phyloP scores from a whole-genome alignment of 352 stramenopile species.

The Phytophthora multivora region DNA sequence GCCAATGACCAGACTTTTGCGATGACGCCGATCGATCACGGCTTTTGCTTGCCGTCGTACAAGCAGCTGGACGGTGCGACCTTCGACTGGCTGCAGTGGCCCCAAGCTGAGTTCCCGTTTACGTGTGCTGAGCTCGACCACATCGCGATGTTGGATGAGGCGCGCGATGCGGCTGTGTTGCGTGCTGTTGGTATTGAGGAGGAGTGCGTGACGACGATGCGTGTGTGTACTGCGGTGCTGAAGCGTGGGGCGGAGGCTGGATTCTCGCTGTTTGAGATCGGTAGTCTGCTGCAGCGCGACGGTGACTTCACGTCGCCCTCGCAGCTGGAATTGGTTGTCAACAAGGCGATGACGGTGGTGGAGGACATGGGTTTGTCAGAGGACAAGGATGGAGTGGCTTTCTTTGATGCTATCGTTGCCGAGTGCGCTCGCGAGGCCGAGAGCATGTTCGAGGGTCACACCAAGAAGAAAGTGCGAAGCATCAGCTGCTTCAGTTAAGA shows the following conservation, averaged over 20 bases:
- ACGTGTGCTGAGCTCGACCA: conserved; percentile 75
- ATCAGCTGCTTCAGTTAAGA: conserved; percentile 87
- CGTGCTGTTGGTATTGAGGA: conserved; percentile 79
- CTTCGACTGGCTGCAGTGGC: conserved; percentile 90
- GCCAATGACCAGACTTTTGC: conserved; percentile 67
- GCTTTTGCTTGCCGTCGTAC: conserved; percentile 86
- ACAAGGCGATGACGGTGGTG: conserved; percentile 42
- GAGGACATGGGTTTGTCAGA: conserved; percentile 39
- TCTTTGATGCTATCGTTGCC: conserved; percentile 63
- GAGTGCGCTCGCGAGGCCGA: conserved; percentile 43
- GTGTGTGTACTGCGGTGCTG: conserved; percentile 76
- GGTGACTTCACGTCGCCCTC: conserved; percentile 82
- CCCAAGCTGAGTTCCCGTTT: conserved; percentile 89
- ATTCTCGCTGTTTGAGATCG: conserved; percentile 90
- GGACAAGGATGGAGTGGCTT: conserved; percentile 37
- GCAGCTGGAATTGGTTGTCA: conserved; percentile 74
- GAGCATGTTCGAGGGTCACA: conserved; percentile 62
- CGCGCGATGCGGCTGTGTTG: conserved; percentile 61
- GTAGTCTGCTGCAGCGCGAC: conserved; percentile 75
- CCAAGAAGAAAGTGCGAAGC: conserved; percentile 88
- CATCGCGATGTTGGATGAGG: conserved; percentile 69
- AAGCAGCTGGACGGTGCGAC: conserved; percentile 79
- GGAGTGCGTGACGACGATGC: conserved; percentile 83
- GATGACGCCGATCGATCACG: conserved; percentile 91
- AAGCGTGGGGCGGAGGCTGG: conserved; percentile 75